Percentiles rank a stretch among this genome's conserved stretches.
Conservation (phyloP, 345 rosid genomes). For the Clarkia xantiana region DNA sequence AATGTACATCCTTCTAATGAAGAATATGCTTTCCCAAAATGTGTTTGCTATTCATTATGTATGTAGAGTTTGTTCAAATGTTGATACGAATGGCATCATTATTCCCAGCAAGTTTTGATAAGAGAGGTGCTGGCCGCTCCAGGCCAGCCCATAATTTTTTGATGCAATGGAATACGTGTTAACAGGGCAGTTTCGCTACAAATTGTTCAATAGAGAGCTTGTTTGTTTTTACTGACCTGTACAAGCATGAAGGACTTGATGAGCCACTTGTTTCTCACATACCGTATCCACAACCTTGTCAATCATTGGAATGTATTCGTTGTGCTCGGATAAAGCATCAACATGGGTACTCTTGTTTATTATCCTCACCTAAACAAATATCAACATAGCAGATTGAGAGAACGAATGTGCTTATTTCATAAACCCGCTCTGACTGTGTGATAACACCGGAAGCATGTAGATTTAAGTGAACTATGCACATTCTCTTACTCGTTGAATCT, state of each 20-base stretch:
- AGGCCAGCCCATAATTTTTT: no score
- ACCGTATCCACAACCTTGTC: slow-evolving; percentile 75
- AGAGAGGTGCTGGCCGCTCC: no score
- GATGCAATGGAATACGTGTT: no score
- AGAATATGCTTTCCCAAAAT: slow-evolving; percentile 1
- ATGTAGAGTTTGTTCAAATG: not conserved
- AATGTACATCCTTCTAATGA: slow-evolving; percentile 6
- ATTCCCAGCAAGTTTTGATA: no score
- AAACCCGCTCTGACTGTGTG: not conserved
- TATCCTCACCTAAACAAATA: slow-evolving; percentile 37
- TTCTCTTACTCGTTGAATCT: not conserved
- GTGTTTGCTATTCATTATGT: not conserved
- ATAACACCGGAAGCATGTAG: not conserved
- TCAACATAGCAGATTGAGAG: slow-evolving; percentile 7
- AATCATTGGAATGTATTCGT: slow-evolving; percentile 53
- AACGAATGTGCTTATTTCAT: not conserved
- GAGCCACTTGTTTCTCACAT: slow-evolving; percentile 31
- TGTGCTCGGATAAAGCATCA: slow-evolving; percentile 30
- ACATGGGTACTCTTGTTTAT: slow-evolving; percentile 21
- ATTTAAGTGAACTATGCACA: not conserved
- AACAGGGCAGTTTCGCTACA: no score
- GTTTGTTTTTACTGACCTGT: slow-evolving; percentile 24
- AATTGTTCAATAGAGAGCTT: no score
- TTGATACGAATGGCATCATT: no score
- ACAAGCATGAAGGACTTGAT: slow-evolving; percentile 20